Base-by-base conservation (phyloP, 495 filamentous ascomycete genomes). In the Aspergillus asperescens region DNA sequence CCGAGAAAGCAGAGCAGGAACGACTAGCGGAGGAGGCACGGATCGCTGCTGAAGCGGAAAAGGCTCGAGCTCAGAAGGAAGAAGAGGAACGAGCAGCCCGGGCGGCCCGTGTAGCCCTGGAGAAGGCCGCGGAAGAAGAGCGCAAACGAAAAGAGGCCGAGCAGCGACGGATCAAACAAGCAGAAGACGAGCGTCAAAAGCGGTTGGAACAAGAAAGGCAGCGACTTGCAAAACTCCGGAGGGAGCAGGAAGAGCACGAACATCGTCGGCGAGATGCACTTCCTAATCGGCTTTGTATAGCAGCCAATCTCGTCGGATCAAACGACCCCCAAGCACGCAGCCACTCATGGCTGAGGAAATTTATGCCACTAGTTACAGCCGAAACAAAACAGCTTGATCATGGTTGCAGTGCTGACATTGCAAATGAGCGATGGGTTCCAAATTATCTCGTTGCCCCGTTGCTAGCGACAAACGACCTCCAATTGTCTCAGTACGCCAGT, bases 391-490 rank as follows among this genome's bases (percentile, higher is more conserved):
- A 80, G 42, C 66, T 81, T 18, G 69, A 79, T 29, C 67, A 73
- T 25, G 51, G 50, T 18, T 79, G 72, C 60, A 58, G 54, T 16
- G 43, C 45, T 22, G 69, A 78, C 20, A 52, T 72, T 34, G 70
- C 71, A 6, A 67, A 74, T 20, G 87, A 90, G 57, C 77, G 81
- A 64, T 91, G 87, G 86, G 72, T 90, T 57, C 80, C 87, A 24
- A 90, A 89, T 55, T 83, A 85, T 38, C 79, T 90, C 59, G 83
- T 83, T 50, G 86, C 87, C 15, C 78, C 87, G 15, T 71, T 91
- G 20, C 71, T 91, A 24, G 87, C 86, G 25, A 85, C 87, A 44
- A 87, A 87, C 63, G 87, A 91, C 59, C 73, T 88, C 18, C 78
- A 83, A 32, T 73, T 91, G 24, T 82, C 84, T 19, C 80, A 84